A percentile compares a stretch with the other conserved stretches of the same genome.
Conservation (phyloP, 495 filamentous ascomycete genomes). For the Gamarada debralockiae region DNA sequence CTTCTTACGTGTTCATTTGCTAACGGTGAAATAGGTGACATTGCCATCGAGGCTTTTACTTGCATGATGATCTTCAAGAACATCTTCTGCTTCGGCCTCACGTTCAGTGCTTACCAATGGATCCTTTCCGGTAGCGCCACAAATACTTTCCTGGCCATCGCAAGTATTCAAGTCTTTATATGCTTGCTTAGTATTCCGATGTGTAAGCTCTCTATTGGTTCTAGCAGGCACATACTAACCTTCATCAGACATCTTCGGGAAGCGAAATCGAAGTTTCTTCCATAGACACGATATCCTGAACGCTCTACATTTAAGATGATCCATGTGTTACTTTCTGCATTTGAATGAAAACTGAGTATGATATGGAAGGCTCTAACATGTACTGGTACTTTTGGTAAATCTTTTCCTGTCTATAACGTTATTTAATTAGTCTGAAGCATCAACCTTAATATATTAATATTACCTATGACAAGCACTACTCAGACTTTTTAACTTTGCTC, state of each 20-base stretch:
- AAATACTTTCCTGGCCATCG: conserved; percentile 65
- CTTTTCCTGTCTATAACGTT: too few relatives aligned
- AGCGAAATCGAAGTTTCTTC: conserved; percentile 65
- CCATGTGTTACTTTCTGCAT: too few relatives aligned
- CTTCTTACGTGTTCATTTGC: neutral
- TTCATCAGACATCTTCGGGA: conserved; percentile 66
- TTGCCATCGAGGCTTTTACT: conserved; percentile 88
- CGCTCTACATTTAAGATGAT: too few relatives aligned
- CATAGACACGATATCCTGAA: conserved; percentile 65
- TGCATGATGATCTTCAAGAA: conserved; percentile 91
- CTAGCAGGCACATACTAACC: neutral
- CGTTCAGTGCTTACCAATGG: conserved; percentile 81
- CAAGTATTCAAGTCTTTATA: conserved; percentile 69
- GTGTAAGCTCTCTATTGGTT: conserved; percentile 55
- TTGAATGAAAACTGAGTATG: too few relatives aligned
- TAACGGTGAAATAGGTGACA: conserved; percentile 51
- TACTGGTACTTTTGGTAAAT: too few relatives aligned
- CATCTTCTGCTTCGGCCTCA: conserved; percentile 82
- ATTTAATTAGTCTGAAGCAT: too few relatives aligned
- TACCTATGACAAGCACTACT: too few relatives aligned
- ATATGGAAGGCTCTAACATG: too few relatives aligned
- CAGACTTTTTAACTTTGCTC: too few relatives aligned
- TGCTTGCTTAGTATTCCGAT: conserved; percentile 73
- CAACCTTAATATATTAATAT: too few relatives aligned
- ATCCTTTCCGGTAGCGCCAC: conserved; percentile 53